Evolutionary conservation across 306 rosid species (phyloP).

Genomic region (Cicer chorassanicum): DNA sequence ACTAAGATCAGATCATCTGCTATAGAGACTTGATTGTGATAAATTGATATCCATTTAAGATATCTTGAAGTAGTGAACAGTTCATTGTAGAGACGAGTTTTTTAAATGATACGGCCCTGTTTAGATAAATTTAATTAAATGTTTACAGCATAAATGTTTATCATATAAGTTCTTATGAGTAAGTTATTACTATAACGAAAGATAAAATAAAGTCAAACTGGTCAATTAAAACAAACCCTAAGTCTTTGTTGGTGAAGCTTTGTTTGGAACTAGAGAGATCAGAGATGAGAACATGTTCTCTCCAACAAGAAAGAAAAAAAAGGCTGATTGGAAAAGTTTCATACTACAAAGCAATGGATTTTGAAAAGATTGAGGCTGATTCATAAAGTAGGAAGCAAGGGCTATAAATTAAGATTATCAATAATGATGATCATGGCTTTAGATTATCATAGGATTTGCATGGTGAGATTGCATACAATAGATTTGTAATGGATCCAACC

Average conservation of each 20-base stretch:
- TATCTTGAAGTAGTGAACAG: neutral
- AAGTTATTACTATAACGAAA: too few species aligned
- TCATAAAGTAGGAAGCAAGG: neutral
- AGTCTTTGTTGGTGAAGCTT: too few species aligned
- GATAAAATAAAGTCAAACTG: too few species aligned
- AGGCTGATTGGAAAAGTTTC: too few species aligned
- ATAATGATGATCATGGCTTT: neutral
- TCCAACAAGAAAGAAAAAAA: too few species aligned
- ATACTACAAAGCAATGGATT: too few species aligned
- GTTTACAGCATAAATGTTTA: too few species aligned
- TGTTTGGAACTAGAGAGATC: neutral
- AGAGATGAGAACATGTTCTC: neutral
- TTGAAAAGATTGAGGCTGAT: neutral
- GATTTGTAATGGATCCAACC: neutral
- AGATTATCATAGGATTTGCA: neutral
- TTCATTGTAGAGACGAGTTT: neutral
- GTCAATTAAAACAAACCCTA: too few species aligned
- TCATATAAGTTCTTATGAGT: too few species aligned
- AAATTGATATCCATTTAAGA: neutral
- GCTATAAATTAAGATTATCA: neutral
- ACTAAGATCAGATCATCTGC: neutral
- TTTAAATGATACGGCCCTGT: too few species aligned
- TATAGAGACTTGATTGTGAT: neutral
- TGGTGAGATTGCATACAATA: neutral
- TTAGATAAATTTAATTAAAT: too few species aligned